A percentile compares a stretch with the other conserved stretches of the same genome.
These are phyloP conservation scores for Tetrahymena malaccensis DNA, from an alignment of 73 alveolate genomes.

Conservation along the genomic window DNA sequence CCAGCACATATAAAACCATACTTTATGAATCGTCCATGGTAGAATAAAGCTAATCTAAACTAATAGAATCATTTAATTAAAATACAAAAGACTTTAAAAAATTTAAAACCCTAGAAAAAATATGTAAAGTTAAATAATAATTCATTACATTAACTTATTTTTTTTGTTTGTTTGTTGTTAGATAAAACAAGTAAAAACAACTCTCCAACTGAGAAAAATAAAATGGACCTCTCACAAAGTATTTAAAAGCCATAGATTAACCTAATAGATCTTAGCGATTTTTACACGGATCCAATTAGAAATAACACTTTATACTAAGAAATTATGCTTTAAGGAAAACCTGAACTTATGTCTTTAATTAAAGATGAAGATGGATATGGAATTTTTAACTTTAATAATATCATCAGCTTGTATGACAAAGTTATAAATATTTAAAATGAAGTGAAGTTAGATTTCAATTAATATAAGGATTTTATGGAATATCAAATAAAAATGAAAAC, in stretches of 20 bases:
- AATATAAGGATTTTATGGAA: not conserved
- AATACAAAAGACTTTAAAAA: not conserved
- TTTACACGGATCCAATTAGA: not conserved
- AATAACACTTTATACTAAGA: not conserved
- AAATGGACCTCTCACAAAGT: not conserved
- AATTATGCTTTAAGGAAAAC: not conserved
- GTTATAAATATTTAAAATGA: not conserved
- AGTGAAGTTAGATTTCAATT: not conserved
- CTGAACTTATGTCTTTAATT: not conserved
- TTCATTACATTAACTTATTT: not conserved
- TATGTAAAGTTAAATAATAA: not conserved
- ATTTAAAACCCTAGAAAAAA: not conserved
- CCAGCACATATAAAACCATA: not conserved
- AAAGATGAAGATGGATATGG: not conserved
- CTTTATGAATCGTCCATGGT: not conserved
- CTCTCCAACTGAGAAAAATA: not conserved
- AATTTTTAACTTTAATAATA: not conserved
- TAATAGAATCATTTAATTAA: not conserved
- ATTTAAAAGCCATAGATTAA: not conserved
- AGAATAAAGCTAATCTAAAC: not conserved
- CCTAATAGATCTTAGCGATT: not conserved
- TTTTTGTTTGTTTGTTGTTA: not conserved
- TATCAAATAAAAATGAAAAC: not conserved
- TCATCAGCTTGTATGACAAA: not conserved
- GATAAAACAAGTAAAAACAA: not conserved